Conservation (phyloP, 345 rosid genomes). For the Reutealis trisperma region DNA sequence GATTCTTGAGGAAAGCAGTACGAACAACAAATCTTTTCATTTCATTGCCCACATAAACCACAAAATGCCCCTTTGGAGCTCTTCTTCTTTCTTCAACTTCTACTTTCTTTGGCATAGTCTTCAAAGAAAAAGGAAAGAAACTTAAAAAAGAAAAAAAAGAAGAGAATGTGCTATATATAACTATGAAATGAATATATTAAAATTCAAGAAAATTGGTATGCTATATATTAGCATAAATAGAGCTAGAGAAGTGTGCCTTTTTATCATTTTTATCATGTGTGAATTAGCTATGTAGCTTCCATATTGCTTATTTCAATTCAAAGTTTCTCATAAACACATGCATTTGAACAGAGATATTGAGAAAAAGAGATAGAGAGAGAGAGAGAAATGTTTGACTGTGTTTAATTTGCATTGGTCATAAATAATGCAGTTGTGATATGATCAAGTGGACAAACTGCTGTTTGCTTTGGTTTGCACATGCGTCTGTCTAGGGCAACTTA, state of each 20-base stretch:
- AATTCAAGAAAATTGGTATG: not conserved
- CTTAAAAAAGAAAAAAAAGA: not conserved
- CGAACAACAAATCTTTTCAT: constrained; percentile 33
- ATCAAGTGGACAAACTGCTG: not conserved
- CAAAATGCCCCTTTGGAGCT: constrained; percentile 39
- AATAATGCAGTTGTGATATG: not conserved
- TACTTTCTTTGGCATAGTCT: constrained; percentile 18
- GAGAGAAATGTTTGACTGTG: not conserved
- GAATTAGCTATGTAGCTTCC: no score
- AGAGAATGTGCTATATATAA: no score
- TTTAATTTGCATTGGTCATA: not conserved
- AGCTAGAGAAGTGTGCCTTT: constrained; percentile 14
- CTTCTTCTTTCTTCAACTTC: constrained; percentile 20
- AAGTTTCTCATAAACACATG: not conserved
- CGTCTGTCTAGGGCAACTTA: not conserved
- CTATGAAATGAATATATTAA: no score
- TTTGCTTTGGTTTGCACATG: constrained; percentile 9
- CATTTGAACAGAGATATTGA: no score
- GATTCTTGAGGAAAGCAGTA: constrained; percentile 24
- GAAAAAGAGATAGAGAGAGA: not conserved
- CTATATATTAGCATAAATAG: not conserved
- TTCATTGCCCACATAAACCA: constrained; percentile 34
- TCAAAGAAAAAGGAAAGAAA: not conserved
- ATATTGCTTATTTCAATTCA: not conserved
- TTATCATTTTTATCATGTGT: not conserved